These are phyloP conservation scores for Musa balbisiana DNA, from an alignment of 202 grass and related monocot species.

Conservation along the genomic window DNA sequence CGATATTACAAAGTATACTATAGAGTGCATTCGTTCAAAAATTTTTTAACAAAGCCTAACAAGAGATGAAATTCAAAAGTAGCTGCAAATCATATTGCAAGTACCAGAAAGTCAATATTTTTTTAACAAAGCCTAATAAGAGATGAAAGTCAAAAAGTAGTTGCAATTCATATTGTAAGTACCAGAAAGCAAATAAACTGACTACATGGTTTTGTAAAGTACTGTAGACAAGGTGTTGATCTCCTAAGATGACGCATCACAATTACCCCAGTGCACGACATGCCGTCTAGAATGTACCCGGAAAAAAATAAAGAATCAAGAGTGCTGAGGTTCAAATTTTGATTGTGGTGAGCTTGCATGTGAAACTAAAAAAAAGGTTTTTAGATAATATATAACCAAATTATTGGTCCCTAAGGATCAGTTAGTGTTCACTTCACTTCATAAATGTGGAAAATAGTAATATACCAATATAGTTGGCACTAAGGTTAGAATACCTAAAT, in stretches of 20 bases:
- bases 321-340: neutral
- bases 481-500: neutral
- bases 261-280: too few relatives aligned
- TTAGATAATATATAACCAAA: too few relatives aligned
- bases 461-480: neutral
- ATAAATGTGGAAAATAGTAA: too few relatives aligned
- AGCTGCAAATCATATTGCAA: neutral
- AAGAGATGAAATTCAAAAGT: slow-evolving; percentile 15
- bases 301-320: too few relatives aligned
- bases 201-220: too few relatives aligned
- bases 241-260: too few relatives aligned
- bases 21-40: neutral
- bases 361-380: neutral
- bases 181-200: neutral
- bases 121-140: slow-evolving; percentile 18
- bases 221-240: too few relatives aligned
- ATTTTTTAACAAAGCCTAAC: slow-evolving; percentile 13
- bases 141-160: slow-evolving; percentile 10
- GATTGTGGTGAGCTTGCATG: neutral
- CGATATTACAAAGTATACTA: slow-evolving; percentile 12
- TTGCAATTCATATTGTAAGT: neutral
- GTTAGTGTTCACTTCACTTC: neutral
- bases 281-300: too few relatives aligned
- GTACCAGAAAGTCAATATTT: neutral
- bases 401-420: neutral